These are phyloP conservation scores for Keithomyces neogunnii DNA, from an alignment of 2,329 filamentous ascomycete genomes.

Conservation along the genomic window DNA sequence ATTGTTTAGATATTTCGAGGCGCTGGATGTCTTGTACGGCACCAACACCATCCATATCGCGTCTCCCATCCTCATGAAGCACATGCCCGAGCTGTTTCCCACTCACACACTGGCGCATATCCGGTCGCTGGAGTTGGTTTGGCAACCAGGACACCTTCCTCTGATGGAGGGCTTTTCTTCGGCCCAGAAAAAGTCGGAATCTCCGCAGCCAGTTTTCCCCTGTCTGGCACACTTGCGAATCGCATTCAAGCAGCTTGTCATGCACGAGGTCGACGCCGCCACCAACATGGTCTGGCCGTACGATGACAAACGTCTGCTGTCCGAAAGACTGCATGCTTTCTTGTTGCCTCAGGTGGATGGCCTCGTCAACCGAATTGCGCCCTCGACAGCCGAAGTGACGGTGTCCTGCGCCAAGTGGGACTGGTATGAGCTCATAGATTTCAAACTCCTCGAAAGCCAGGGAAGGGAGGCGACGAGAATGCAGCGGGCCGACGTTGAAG, in stretches of 20 bases:
- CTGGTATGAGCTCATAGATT: slow-evolving; percentile 10
- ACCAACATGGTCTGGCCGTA: slow-evolving; percentile 10
- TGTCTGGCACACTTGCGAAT: slow-evolving; percentile 10
- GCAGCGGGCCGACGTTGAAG: slow-evolving; percentile 10
- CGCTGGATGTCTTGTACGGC: slow-evolving; percentile 17
- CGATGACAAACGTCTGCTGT: slow-evolving; percentile 6
- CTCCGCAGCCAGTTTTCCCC: slow-evolving; percentile 6
- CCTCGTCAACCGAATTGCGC: slow-evolving; percentile 9
- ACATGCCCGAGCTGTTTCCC: slow-evolving; percentile 10
- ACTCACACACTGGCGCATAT: slow-evolving; percentile 8
- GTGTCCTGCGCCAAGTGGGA: slow-evolving; percentile 12
- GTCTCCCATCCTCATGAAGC: slow-evolving; percentile 9
- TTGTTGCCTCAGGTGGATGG: slow-evolving; percentile 9
- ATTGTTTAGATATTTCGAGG: slow-evolving; percentile 16
- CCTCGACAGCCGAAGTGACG: slow-evolving; percentile 9
- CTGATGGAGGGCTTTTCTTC: slow-evolving; percentile 7
- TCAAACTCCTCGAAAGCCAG: slow-evolving; percentile 9
- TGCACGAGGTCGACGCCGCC: slow-evolving; percentile 8
- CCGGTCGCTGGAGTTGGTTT: slow-evolving; percentile 11
- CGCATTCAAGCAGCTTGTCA: slow-evolving; percentile 6
- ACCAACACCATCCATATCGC: slow-evolving; percentile 19
- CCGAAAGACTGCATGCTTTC: slow-evolving; percentile 5
- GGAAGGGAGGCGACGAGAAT: slow-evolving; percentile 7
- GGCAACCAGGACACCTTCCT: slow-evolving; percentile 8
- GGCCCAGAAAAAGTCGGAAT: not conserved